Base-by-base conservation (phyloP, 2,329 filamentous ascomycete genomes). In the Nothomitra cinnamomea region DNA sequence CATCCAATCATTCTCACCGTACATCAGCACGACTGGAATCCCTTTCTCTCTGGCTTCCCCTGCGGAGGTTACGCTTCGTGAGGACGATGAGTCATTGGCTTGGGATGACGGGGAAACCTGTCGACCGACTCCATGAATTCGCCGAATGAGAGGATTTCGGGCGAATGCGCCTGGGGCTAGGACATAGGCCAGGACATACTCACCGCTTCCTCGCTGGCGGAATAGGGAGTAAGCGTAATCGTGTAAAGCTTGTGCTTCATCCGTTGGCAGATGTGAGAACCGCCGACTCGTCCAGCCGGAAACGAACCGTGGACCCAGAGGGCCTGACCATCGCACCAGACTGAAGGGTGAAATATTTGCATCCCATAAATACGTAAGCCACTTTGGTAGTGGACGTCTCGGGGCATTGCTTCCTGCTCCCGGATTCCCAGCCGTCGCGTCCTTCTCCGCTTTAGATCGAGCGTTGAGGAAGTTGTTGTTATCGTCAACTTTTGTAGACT, bases 1-100 rank as follows among this genome's bases (percentile, higher is more conserved):
- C 92, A 98, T 98, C 92, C 92, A 98, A 71, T 98, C 92, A 63
- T 92, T 82, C 61, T 96, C 89, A 58, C 92, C 92, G 64, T 98
- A 98, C 85, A 96, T 89, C 64, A 98, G 78, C 7, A 96, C 77
- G 32, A 96, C 73, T 0, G 92, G 90, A 51, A 88, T 73, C 1
- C 89, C 88, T 0, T 76, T 84, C 60, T 80, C 78, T 13, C 35
- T 36, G 25, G 28, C 52, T 6, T 28, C 25, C 2, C 25, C 24
- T 1, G 25, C 10, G 10, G 28, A 32, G 10, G 28, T 49, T 4
- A 41, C 54, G 52, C n/a, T 58, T 56, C 24, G 56, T 1, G n/a
- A 40, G 13, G 25, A 58, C 42, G 17, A 41, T n/a, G 59, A 53
- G 40, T 56, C 57, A 21, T 56, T 40, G 12, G 57, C 42, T 47